Conservation (phyloP, 1,284 basidiomycete genomes). For the Puccinia coronata region DNA sequence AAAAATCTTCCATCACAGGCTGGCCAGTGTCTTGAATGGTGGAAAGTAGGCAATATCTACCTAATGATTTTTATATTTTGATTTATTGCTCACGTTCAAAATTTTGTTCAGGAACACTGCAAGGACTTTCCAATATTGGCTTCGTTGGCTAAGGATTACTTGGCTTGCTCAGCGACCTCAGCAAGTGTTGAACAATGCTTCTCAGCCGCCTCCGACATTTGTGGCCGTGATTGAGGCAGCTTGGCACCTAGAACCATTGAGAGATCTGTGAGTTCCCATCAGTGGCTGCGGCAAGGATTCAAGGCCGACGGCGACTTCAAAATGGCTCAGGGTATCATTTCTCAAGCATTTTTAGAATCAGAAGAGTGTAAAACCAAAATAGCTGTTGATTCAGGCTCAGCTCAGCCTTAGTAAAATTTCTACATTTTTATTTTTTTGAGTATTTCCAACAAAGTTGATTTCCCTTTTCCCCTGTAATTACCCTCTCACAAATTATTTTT, state of each 20-base stretch:
- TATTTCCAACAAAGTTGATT: too few relatives aligned
- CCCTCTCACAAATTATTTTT: too few relatives aligned
- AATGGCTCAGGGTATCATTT: background rate
- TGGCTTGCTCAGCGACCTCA: background rate
- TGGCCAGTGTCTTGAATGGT: too few relatives aligned
- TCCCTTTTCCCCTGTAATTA: too few relatives aligned
- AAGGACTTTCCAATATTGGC: background rate
- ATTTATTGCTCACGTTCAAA: too few relatives aligned
- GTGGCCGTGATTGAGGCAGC: background rate
- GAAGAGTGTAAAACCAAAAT: too few relatives aligned
- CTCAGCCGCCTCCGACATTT: background rate
- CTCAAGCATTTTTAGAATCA: background rate
- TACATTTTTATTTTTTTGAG: too few relatives aligned
- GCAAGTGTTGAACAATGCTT: slow-evolving; percentile 19
- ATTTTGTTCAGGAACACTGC: background rate
- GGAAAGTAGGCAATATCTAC: background rate
- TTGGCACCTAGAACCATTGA: background rate
- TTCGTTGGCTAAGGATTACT: slow-evolving; percentile 8
- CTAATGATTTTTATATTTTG: too few relatives aligned
- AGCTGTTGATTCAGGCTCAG: too few relatives aligned
- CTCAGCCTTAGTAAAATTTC: too few relatives aligned
- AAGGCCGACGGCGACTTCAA: background rate
- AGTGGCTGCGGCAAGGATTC: background rate
- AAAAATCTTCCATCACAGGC: too few relatives aligned
- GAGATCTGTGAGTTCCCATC: background rate